phyloP scores from a whole-genome alignment of 2,329 filamentous ascomycete species.

The Aspergillus sp. region DNA sequence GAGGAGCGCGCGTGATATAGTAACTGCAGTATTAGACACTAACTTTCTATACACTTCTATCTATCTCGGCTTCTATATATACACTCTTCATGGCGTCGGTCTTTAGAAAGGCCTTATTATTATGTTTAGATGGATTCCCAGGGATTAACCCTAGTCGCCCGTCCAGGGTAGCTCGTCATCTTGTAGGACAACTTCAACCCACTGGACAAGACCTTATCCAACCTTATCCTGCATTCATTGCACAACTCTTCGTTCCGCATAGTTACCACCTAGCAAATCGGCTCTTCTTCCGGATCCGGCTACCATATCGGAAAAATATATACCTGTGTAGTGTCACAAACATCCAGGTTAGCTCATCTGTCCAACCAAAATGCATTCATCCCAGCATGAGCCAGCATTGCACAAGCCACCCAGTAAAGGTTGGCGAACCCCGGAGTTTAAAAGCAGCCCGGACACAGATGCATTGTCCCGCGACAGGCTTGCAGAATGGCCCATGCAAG shows the following conservation, averaged over 20 bases:
- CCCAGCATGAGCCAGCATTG: neutral
- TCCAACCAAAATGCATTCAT: slow-evolving; percentile 5
- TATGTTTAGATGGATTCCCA: neutral
- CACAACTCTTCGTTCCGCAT: slow-evolving; percentile 1
- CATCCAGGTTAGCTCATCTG: slow-evolving; percentile 3
- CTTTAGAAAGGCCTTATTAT: neutral
- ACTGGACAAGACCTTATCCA: neutral
- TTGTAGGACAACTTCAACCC: slow-evolving; percentile 1
- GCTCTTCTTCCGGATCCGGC: slow-evolving; percentile 42
- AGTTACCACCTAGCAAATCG: slow-evolving; percentile 36
- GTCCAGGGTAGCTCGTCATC: neutral
- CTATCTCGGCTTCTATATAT: neutral
- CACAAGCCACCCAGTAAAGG: neutral
- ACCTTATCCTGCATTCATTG: neutral
- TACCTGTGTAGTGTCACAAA: slow-evolving; percentile 31
- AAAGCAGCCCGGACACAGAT: slow-evolving; percentile 7
- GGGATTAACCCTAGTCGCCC: slow-evolving; percentile 1
- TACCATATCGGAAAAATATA: slow-evolving; percentile 46
- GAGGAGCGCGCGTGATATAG: neutral
- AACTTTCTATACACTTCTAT: neutral
- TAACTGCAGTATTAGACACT: neutral
- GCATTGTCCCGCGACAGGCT: slow-evolving; percentile 7
- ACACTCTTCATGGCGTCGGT: neutral
- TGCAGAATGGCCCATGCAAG: slow-evolving; percentile 16
- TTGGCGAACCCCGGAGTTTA: slow-evolving; percentile 1